These are phyloP conservation scores for Mycena filopes DNA, from an alignment of 768 basidiomycete genomes.

Conservation along the genomic window DNA sequence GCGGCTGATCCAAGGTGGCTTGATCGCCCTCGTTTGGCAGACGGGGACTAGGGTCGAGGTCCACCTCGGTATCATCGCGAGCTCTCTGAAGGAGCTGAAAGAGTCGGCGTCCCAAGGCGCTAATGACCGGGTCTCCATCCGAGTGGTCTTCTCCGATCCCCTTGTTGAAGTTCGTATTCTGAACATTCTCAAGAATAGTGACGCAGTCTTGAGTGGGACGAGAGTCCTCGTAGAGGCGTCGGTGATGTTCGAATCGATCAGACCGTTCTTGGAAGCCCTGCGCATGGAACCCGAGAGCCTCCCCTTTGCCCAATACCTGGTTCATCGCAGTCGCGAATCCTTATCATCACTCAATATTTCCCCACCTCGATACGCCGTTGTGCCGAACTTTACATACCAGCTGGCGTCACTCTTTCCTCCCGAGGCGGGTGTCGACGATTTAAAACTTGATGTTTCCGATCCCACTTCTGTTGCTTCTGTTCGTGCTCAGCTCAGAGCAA, in stretches of 20 bases:
- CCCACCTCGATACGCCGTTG: constrained; percentile 64
- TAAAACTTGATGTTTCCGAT: constrained; percentile 55
- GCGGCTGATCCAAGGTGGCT: constrained; percentile 67
- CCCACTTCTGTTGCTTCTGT: constrained; percentile 57
- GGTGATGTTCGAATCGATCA: constrained; percentile 74
- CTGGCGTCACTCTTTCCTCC: constrained; percentile 63
- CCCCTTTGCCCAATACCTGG: constrained; percentile 67
- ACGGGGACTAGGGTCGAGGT: constrained; percentile 46
- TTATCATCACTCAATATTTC: constrained; percentile 49
- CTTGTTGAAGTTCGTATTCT: constrained; percentile 61
- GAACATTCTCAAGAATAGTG: constrained; percentile 37
- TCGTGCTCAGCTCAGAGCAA: constrained; percentile 57
- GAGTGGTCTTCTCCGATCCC: constrained; percentile 73
- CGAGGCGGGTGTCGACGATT: constrained; percentile 49
- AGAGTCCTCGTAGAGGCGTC: constrained; percentile 67
- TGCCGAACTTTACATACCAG: constrained; percentile 67
- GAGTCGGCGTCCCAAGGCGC: constrained; percentile 49
- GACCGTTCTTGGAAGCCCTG: constrained; percentile 75
- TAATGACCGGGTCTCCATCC: constrained; percentile 51
- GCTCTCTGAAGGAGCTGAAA: constrained; percentile 54
- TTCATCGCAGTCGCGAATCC: constrained; percentile 51
- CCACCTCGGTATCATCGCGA: constrained; percentile 65
- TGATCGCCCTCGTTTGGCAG: constrained; percentile 70
- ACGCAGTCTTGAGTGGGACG: constrained; percentile 33
- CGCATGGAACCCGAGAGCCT: constrained; percentile 65